phyloP scores from a whole-genome alignment of 1,284 basidiomycete genomes.

The Kwoniella shivajii region DNA sequence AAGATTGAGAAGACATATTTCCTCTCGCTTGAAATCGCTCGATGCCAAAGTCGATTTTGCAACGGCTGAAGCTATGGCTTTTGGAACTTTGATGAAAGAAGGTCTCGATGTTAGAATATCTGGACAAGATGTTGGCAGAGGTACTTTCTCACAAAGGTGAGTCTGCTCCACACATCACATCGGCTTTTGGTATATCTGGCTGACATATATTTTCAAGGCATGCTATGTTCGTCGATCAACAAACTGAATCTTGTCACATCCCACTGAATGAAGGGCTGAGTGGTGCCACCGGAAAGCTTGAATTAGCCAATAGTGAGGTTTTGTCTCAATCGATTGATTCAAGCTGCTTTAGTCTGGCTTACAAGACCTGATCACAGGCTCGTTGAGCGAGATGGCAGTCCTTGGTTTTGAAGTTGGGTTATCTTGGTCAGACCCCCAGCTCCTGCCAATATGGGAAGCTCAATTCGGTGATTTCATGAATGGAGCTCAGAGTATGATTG shows the following conservation, averaged over 20 bases:
- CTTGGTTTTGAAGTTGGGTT: conserved; percentile 82
- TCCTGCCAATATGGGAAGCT: conserved; percentile 87
- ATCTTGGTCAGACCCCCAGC: conserved; percentile 77
- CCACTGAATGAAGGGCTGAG: conserved; percentile 69
- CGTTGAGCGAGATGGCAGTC: conserved; percentile 79
- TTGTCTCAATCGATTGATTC: neutral
- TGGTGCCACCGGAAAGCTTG: conserved; percentile 63
- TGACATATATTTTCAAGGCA: conserved; percentile 64
- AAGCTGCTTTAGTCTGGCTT: neutral
- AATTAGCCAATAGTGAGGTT: conserved; percentile 77
- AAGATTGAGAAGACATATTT: conserved; percentile 75
- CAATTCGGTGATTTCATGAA: conserved; percentile 90
- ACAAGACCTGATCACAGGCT: conserved; percentile 61
- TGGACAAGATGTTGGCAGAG: conserved; percentile 85
- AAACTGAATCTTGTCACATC: conserved; percentile 72
- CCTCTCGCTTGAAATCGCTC: conserved; percentile 70
- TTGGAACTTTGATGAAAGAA: conserved; percentile 77
- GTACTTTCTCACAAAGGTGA: conserved; percentile 83
- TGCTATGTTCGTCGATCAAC: conserved; percentile 86
- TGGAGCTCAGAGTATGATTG: conserved; percentile 83
- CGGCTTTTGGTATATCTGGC: neutral
- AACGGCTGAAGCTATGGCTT: conserved; percentile 84
- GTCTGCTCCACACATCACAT: conserved; percentile 12
- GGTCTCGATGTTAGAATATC: conserved; percentile 80
- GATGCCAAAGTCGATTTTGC: conserved; percentile 82